A percentile compares a stretch with the other conserved stretches of the same genome.
Evolutionary conservation across 2,329 filamentous ascomycete species (phyloP).

Genomic region (Pseudocercospora crystallina): DNA sequence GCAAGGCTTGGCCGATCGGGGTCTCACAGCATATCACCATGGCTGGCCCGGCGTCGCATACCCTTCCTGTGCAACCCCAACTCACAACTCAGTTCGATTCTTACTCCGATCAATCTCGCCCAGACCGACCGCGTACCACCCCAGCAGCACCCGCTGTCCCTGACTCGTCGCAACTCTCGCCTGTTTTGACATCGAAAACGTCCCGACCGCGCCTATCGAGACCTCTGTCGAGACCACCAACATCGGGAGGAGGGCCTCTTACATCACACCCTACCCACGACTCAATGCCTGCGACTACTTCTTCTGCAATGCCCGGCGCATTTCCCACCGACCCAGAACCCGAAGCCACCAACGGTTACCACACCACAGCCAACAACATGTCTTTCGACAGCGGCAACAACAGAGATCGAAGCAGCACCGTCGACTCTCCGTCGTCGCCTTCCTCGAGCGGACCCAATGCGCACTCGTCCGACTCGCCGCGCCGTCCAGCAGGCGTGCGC

Average conservation of each 20-base stretch:
- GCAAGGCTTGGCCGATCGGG: no score
- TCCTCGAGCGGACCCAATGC: slow-evolving; percentile 6
- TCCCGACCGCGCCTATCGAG: slow-evolving; percentile 9
- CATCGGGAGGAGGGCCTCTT: slow-evolving; percentile 35
- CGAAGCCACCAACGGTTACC: slow-evolving; percentile 2
- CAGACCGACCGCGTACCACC: slow-evolving; percentile 20
- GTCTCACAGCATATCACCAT: no score
- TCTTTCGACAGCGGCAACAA: slow-evolving; percentile 12
- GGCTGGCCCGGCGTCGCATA: no score
- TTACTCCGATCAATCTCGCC: no score
- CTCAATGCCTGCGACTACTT: slow-evolving; percentile 17
- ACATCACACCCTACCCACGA: slow-evolving; percentile 34
- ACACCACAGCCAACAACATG: slow-evolving; percentile 12
- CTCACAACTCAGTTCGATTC: no score
- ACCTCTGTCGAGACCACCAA: slow-evolving; percentile 28
- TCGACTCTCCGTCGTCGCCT: slow-evolving; percentile 24
- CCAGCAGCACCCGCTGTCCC: slow-evolving; percentile 24
- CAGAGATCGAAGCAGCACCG: slow-evolving; percentile 26
- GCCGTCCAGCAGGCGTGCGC: slow-evolving; percentile 29
- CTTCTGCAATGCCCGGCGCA: slow-evolving; percentile 15
- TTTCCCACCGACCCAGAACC: slow-evolving; percentile 28
- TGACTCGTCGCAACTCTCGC: slow-evolving; percentile 26
- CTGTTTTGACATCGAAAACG: slow-evolving; percentile 8
- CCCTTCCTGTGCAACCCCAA: no score
- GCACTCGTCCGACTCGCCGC: slow-evolving; percentile 13